Evolutionary conservation across 352 stramenopile species (phyloP), one percentile per base, ranked within the genome.

Genomic region (Elongisporangium senticosum): DNA sequence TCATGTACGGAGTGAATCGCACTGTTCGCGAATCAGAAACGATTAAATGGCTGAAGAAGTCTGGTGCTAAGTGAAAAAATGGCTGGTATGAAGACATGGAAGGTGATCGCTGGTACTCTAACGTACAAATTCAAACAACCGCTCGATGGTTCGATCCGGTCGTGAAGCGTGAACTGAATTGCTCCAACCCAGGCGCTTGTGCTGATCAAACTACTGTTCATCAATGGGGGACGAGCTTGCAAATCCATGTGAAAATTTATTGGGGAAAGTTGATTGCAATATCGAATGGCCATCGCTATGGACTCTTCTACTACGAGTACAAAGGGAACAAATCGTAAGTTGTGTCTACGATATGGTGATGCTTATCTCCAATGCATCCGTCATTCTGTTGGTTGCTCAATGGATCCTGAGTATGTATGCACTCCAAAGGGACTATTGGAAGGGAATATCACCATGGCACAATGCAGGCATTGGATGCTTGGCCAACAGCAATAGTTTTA

Each of bases 21-120:
- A 11, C 24, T 0, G 53, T 69, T 2, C 58, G 72, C 11, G 73
- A 77, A 24, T 14, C 23, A 8, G 77, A 72, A 33, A 83, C 72
- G 0, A 58, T 53, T 37, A 61, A 75, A 51, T 85, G 72, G 77
- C 65, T 83, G 0, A 4, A 56, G 14, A 21, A 39, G n/a, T 24
- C 51, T 17, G 58, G 40, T 7, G 51, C 51, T 2, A 3, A 6
- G 26, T 64, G 58, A 40, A 48, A 50, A 15, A 20, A 64, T 14
- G 58, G 58, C 43, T 63, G 58, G 58, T 63, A 63, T 23, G 22
- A 64, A 26, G 51, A 58, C 20, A 7, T 6, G 2, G 10, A 39
- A 1, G 58, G 51, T 1, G 26, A 23, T 10, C 22, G 40, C n/a
- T 64, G 51, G 58, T 59, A 53, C 53, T 19, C 58, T 3, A 4